Percentiles rank a stretch among this genome's conserved stretches.
Conservation (phyloP, 2,329 filamentous ascomycete genomes). For the Bipolaris sorokiniana region DNA sequence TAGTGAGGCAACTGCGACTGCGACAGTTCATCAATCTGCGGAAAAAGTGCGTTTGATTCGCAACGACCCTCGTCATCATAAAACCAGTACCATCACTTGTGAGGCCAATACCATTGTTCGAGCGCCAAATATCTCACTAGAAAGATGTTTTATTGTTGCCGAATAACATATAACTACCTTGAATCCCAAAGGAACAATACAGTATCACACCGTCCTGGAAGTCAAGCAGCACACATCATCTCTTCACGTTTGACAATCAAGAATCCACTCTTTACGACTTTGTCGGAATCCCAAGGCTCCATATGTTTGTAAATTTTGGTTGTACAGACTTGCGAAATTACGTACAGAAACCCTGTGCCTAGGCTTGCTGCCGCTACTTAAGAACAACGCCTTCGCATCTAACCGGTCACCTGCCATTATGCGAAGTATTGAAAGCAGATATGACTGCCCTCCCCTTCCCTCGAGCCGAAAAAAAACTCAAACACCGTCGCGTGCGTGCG, state of each 20-base stretch:
- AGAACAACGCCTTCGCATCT: background rate
- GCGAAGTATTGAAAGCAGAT: conserved; percentile 5
- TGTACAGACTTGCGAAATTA: conserved; percentile 28
- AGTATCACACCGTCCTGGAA: background rate
- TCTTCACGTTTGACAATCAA: background rate
- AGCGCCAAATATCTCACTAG: background rate
- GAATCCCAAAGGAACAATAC: background rate
- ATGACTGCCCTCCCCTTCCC: background rate
- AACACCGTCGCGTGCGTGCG: conserved; percentile 5
- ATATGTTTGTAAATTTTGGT: conserved; percentile 32
- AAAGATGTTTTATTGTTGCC: background rate
- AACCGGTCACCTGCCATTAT: background rate
- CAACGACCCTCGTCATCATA: conserved; percentile 59
- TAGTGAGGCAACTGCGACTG: no score
- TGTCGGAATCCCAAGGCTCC: conserved; percentile 16
- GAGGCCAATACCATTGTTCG: background rate
- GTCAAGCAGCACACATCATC: background rate
- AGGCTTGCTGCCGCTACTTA: background rate
- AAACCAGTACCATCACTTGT: conserved; percentile 63
- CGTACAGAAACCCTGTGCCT: conserved; percentile 21
- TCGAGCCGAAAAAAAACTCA: background rate
- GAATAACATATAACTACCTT: background rate
- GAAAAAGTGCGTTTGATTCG: no score
- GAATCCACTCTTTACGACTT: background rate
- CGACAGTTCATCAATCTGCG: no score